Evolutionary conservation across 2,329 filamentous ascomycete genomes (phyloP).

Genomic region (Lachnellula occidentalis): DNA sequence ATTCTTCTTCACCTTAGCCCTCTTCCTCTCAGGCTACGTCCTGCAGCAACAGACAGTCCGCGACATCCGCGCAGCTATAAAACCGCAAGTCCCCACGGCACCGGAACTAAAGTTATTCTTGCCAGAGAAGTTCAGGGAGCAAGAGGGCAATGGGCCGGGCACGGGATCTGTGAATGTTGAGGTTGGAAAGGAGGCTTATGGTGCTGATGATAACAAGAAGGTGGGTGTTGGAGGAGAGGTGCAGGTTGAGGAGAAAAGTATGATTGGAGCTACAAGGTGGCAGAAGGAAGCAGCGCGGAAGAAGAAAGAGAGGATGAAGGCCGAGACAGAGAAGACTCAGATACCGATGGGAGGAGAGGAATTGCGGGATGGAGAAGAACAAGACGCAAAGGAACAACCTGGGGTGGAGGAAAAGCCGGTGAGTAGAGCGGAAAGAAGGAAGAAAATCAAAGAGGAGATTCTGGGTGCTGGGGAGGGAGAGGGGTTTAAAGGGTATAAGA

Average conservation of each 20-base stretch:
- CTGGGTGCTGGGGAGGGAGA: slow-evolving; percentile 35
- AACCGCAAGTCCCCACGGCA: slow-evolving; percentile 20
- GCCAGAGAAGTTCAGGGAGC: slow-evolving; percentile 17
- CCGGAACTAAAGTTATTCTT: slow-evolving; percentile 17
- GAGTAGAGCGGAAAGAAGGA: slow-evolving; percentile 39
- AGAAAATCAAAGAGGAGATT: slow-evolving; percentile 54
- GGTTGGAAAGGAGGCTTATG: not conserved
- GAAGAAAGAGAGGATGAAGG: slow-evolving; percentile 7
- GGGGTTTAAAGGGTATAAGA: slow-evolving; percentile 43
- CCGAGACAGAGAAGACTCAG: not conserved
- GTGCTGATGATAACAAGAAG: not conserved
- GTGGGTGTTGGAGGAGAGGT: not conserved
- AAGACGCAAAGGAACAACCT: not conserved
- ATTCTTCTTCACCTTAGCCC: slow-evolving; percentile 68
- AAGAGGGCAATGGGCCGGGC: slow-evolving; percentile 4
- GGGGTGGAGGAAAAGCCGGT: slow-evolving; percentile 15
- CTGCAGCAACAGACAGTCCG: slow-evolving; percentile 82
- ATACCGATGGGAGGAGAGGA: slow-evolving; percentile 36
- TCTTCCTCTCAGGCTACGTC: slow-evolving; percentile 83
- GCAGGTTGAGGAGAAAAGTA: slow-evolving; percentile 10
- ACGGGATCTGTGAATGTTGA: slow-evolving; percentile 11
- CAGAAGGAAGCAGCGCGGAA: slow-evolving; percentile 20
- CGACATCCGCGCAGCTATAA: slow-evolving; percentile 68
- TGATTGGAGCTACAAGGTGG: slow-evolving; percentile 21
- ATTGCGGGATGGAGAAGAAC: slow-evolving; percentile 37